Evolutionary conservation across 139 green algal genomes (phyloP).

Genomic region (Yamagishiella unicocca): DNA sequence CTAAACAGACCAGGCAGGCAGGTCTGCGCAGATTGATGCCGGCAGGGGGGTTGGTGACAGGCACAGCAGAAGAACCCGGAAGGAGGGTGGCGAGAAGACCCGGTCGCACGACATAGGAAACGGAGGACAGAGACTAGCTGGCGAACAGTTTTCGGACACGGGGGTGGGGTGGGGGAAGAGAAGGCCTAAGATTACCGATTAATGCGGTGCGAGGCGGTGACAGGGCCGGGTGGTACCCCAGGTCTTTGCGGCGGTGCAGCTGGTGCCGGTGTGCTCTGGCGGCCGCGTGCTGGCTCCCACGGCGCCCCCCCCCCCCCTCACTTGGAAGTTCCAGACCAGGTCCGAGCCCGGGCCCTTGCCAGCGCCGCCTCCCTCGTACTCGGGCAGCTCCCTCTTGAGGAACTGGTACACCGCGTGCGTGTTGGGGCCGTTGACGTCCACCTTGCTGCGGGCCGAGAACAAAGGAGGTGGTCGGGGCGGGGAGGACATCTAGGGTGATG

Average conservation of each 20-base stretch:
- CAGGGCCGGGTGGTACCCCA: no score
- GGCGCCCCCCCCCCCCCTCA: background rate
- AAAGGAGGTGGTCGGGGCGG: no score
- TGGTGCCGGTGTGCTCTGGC: background rate
- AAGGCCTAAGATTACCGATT: background rate
- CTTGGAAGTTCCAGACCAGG: conserved; percentile 82
- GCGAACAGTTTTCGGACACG: background rate
- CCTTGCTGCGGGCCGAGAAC: conserved; percentile 62
- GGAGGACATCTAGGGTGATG: no score
- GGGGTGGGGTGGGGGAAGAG: background rate
- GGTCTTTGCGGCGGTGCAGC: no score
- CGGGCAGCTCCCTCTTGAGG: conserved; percentile 73
- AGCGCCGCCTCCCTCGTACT: conserved; percentile 56
- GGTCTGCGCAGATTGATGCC: no score
- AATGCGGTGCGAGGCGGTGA: no score
- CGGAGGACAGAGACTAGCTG: background rate
- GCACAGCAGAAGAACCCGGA: no score
- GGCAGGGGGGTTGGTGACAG: no score
- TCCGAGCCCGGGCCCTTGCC: conserved; percentile 59
- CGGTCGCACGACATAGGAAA: no score
- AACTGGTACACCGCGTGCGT: conserved; percentile 76
- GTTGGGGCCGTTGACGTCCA: conserved; percentile 76
- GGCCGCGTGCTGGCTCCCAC: background rate
- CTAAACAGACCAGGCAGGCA: no score
- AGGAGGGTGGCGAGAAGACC: no score